These are phyloP conservation scores for Phytophthora cactorum DNA, from an alignment of 352 stramenopile species.

Conservation along the genomic window DNA sequence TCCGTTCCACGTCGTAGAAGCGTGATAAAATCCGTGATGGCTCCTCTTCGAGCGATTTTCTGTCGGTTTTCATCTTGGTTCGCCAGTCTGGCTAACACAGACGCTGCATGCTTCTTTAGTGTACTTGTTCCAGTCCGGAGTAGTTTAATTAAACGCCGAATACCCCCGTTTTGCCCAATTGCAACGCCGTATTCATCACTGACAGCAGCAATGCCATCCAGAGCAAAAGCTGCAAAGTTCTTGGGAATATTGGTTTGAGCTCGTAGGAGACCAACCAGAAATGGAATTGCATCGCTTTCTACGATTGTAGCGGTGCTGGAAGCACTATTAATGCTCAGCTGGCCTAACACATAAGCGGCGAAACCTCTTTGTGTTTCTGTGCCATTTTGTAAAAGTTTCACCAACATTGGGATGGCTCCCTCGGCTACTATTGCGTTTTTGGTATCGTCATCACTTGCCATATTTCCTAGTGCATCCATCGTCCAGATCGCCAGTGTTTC, in stretches of 20 bases:
- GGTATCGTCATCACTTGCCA: background rate
- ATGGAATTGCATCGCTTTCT: background rate
- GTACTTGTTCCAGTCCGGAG: background rate
- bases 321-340: background rate
- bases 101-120: background rate
- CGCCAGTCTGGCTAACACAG: background rate
- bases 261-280: background rate
- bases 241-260: background rate
- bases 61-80: background rate
- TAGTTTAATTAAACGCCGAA: background rate
- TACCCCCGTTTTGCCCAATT: background rate
- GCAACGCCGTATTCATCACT: background rate
- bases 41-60: background rate
- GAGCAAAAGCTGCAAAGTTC: slow-evolving; percentile 1
- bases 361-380: slow-evolving; percentile 5
- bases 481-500: slow-evolving; percentile 12
- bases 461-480: slow-evolving; percentile 9
- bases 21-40: background rate
- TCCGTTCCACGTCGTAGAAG: slow-evolving; percentile 3
- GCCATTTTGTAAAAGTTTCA: background rate
- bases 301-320: background rate
- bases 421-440: background rate
- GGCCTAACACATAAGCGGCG: slow-evolving; percentile 2
- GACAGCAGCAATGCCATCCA: slow-evolving; percentile 3
- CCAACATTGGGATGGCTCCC: slow-evolving; percentile 9